Evolutionary conservation across 192 early-diverging fungal species (phyloP), one percentile per base, ranked within the genome.

Genomic region (Phycomyces nitens): DNA sequence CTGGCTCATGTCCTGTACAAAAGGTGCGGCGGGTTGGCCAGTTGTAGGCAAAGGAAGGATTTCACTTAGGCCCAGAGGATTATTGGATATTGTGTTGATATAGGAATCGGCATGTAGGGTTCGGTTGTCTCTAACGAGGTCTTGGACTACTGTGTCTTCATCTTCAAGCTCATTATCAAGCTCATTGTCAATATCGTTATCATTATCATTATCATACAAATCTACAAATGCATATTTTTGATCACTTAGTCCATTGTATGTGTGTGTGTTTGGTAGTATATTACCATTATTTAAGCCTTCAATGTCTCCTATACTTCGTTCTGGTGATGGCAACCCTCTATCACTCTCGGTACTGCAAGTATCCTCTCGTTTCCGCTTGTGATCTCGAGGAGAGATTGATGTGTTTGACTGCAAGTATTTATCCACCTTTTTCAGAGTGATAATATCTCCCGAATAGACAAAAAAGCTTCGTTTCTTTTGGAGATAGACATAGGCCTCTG

Each of bases 401-500:
- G 29, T 21, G 23, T 23, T 44, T 15, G 2, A 2, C 7, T 49
- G 42, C 12, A 69, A 16, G 27, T 52, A 22, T 29, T 59, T 20
- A 20, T 85, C 84, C 11, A 85, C 75, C 18, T 65, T 60, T 22
- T 72, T 62, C 50, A 82, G 63, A n/a, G 77, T 70, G 23, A 65
- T 51, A 0, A 81, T 53, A 66, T 85, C 84, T 21, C 70, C 69
- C 1, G 77, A 60, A 62, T 78, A 83, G 15, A 85, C 81, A 71
- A 85, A 85, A 49, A 85, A 85, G 60, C 81, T 83, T 23, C 84
- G 71, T 42, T 66, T 65, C 21, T 74, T 58, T 64, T 85, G 84
- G 24, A 85, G 51, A 20, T 71, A 68, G 8, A 85, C 50, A 74
- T 78, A 85, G 6, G 84, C 81, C 55, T 78, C 72, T 0, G 81